phyloP scores from a whole-genome alignment of 1,284 basidiomycete species.

The Neonothopanus nambi region DNA sequence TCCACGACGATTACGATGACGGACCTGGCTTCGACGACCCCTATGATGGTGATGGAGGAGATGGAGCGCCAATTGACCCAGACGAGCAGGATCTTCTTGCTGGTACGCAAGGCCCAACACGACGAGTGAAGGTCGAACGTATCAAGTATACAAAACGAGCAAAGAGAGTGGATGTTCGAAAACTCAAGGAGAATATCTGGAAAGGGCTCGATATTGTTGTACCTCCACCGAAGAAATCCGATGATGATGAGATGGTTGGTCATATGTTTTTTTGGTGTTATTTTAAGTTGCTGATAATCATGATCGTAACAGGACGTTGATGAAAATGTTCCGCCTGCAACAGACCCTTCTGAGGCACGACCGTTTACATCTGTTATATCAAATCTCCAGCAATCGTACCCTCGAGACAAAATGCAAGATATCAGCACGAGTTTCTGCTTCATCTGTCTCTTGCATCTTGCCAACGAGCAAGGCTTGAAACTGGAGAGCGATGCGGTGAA shows the following conservation, averaged over 20 bases:
- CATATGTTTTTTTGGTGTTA: background rate
- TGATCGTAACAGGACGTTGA: constrained; percentile 51
- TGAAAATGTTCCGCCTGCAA: constrained; percentile 40
- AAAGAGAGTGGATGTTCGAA: constrained; percentile 95
- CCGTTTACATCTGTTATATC: constrained; percentile 86
- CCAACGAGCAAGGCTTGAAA: constrained; percentile 92
- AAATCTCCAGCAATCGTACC: constrained; percentile 81
- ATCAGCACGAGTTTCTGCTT: constrained; percentile 99
- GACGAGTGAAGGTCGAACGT: constrained; percentile 82
- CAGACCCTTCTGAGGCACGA: constrained; percentile 67
- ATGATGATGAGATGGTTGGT: constrained; percentile 60
- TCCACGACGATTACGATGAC: constrained; percentile 90
- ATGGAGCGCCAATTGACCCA: constrained; percentile 48
- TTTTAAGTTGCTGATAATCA: constrained; percentile 1
- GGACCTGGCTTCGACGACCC: constrained; percentile 76
- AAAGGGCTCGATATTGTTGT: constrained; percentile 81
- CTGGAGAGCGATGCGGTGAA: constrained; percentile 52
- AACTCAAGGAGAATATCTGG: constrained; percentile 99
- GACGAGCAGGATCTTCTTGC: constrained; percentile 87
- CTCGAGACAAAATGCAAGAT: constrained; percentile 93
- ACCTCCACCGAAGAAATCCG: constrained; percentile 37
- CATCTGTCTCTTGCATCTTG: constrained; percentile 94
- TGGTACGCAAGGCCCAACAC: constrained; percentile 76
- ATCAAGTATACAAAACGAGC: constrained; percentile 97
- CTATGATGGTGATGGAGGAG: constrained; percentile 56